Evolutionary conservation across 305 asterid genomes (phyloP), one percentile per base, ranked within the genome.

Genomic region (Fraxinus velutina): DNA sequence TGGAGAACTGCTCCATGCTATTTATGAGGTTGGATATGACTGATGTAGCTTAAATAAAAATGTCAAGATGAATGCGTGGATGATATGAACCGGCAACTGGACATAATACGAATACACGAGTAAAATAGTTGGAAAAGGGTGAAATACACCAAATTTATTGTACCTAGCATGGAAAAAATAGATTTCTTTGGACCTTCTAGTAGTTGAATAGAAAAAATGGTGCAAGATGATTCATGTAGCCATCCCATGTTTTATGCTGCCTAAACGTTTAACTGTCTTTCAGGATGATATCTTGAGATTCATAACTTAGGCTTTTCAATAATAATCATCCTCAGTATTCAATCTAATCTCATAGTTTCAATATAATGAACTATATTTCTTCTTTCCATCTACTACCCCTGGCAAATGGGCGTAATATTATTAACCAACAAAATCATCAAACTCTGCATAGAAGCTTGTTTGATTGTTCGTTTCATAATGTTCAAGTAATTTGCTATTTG

Each of bases 401-500:
- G 62, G 2, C 8, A 50, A 50, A 15, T 15, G 62, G 7, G 22
- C 52, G 0, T 10, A 42, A 42, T 10, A 47, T 15, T 15, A 47
- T 0, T 3, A 15, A 15, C 62, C 8, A 50, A 2, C 22, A 15
- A 5, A 50, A 50, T 15, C 7, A 50, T 71, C 47, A 0, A 37
- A 32, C 76, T 72, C 47, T 72, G 22, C 1, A 7, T 72, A 36
- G 50, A 73, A 37, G 22, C 19, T 6, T 17, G 34, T 73, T 5
- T 29, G 19, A 64, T 5, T 37, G 74, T 3, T 70, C 24, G 10
- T 71, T 0, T 34, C 44, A 68, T 12, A 22, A 75, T 44, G 22
- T 22, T 6, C 22, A 6, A 44, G 34, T 79, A 47, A 44, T 73
- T 80, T 68, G 39, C 55, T 72, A 4, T 73, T 78, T 78, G 83